phyloP scores from a whole-genome alignment of 2,329 filamentous ascomycete species.

The Akanthomyces uredinophilus region DNA sequence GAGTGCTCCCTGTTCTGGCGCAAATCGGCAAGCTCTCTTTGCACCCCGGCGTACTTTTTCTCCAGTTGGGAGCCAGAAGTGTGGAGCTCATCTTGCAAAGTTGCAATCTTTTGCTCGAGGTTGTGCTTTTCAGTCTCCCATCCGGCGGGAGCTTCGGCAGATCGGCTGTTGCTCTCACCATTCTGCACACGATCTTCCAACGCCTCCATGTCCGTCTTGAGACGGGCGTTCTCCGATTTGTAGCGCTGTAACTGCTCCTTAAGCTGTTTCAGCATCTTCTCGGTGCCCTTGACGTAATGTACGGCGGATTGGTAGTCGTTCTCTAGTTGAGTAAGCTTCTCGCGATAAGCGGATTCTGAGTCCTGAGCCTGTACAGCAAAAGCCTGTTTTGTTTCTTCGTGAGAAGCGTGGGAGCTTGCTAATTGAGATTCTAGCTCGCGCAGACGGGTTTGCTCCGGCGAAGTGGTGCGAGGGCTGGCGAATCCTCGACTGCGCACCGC shows the following conservation, averaged over 20 bases:
- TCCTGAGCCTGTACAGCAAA: conserved; percentile 79
- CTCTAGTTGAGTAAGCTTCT: conserved; percentile 89
- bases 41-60: conserved; percentile 61
- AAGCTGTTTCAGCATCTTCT: conserved; percentile 98
- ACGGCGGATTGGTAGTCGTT: conserved; percentile 97
- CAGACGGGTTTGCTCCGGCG: conserved; percentile 74
- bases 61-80: conserved; percentile 65
- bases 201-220: conserved; percentile 75
- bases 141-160: conserved; percentile 41
- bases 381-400: conserved; percentile 76
- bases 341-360: conserved; percentile 82
- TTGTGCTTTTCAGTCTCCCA: conserved; percentile 71
- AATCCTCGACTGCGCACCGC: conserved; percentile 66
- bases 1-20: conserved; percentile 64
- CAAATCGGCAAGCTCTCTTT: conserved; percentile 61
- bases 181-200: conserved; percentile 49
- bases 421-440: conserved; percentile 87
- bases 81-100: conserved; percentile 64
- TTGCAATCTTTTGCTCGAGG: conserved; percentile 64
- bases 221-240: conserved; percentile 76
- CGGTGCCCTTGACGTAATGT: conserved; percentile 95
- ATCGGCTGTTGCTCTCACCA: conserved; percentile 13
- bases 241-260: conserved; percentile 94
- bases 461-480: conserved; percentile 64
- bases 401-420: conserved; percentile 66